Conservation (phyloP, 1,139 yeast genomes). For the Kodamaea suecica region DNA sequence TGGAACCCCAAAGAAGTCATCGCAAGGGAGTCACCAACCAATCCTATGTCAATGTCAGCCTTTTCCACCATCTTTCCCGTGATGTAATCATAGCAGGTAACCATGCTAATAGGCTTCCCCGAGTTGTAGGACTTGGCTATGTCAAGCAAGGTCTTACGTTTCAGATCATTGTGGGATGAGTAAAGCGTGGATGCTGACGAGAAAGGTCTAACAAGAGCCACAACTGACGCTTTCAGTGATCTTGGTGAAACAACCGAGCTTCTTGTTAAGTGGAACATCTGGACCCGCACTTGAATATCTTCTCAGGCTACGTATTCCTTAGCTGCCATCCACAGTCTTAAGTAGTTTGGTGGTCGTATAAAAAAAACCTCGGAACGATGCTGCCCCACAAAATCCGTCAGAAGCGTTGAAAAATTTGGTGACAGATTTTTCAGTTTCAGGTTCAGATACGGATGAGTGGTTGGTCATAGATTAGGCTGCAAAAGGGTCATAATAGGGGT, state of each 20-base stretch:
- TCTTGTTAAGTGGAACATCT: too few species aligned
- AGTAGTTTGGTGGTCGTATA: too few species aligned
- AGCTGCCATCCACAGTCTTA: too few species aligned
- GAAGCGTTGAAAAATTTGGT: too few species aligned
- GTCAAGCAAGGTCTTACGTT: constrained; percentile 36
- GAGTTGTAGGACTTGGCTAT: constrained; percentile 39
- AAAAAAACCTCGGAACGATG: too few species aligned
- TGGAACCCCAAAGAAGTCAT: constrained; percentile 87
- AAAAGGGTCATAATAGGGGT: too few species aligned
- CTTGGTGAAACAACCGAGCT: too few species aligned
- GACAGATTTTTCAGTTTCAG: not conserved
- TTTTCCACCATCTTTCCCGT: constrained; percentile 71
- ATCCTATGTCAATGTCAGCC: constrained; percentile 64
- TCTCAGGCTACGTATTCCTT: too few species aligned
- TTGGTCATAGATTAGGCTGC: too few species aligned
- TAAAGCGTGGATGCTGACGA: constrained; percentile 9
- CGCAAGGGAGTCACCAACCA: constrained; percentile 90
- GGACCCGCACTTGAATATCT: too few species aligned
- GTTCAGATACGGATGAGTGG: too few species aligned
- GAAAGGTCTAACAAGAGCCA: constrained; percentile 10
- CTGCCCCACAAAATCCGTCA: not conserved
- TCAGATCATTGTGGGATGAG: constrained; percentile 12
- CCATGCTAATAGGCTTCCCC: constrained; percentile 60
- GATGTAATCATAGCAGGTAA: constrained; percentile 87
- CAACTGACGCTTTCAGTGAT: too few species aligned